Conservation (phyloP, 2,329 filamentous ascomycete genomes). For the Colletotrichum sp. region DNA sequence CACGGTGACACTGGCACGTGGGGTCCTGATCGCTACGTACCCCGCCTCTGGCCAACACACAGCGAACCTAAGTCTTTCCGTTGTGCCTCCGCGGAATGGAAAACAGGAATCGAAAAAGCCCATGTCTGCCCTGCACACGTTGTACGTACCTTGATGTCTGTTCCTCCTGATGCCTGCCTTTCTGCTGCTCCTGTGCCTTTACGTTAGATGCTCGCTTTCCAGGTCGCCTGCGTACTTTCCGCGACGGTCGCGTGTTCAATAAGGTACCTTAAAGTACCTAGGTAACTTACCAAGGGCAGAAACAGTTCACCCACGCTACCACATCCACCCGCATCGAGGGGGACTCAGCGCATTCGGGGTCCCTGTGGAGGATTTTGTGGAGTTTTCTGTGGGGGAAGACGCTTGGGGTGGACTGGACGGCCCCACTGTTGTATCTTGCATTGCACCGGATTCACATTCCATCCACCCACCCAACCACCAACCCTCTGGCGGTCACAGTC, state of each 20-base stretch:
- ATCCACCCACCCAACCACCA: neutral
- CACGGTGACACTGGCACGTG: conserved; percentile 2
- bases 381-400: neutral
- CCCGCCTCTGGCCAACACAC: neutral
- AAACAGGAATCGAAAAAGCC: neutral
- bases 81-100: neutral
- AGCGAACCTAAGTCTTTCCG: neutral
- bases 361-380: neutral
- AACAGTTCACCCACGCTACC: neutral
- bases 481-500: neutral
- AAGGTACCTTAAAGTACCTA: too few species aligned
- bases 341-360: neutral
- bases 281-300: neutral
- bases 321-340: neutral
- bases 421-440: neutral
- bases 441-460: neutral
- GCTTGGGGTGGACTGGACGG: neutral
- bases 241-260: too few species aligned
- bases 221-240: neutral
- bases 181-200: neutral
- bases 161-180: neutral
- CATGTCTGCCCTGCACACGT: neutral
- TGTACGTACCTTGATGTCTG: neutral
- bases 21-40: neutral
- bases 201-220: too few species aligned